Conservation (phyloP, 768 basidiomycete species). For the Macrocybe gigantea region DNA sequence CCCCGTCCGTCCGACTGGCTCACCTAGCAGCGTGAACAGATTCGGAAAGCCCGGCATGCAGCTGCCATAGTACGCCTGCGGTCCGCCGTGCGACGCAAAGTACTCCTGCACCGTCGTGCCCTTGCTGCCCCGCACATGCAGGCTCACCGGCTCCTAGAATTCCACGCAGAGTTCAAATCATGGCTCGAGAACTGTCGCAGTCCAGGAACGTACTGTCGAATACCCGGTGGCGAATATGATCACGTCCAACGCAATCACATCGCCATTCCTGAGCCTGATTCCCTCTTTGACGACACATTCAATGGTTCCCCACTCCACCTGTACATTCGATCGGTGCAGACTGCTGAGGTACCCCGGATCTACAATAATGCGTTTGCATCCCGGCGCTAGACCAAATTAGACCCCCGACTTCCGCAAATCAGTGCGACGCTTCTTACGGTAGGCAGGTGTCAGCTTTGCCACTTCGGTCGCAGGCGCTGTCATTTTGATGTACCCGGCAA, state of each 20-base stretch:
- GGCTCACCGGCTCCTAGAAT: conserved; percentile 27
- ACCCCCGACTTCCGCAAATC: not conserved
- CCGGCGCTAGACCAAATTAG: conserved; percentile 32
- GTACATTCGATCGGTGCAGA: conserved; percentile 48
- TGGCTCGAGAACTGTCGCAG: not conserved
- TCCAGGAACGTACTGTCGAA: conserved; percentile 22
- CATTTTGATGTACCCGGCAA: conserved; percentile 39
- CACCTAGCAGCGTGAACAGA: conserved; percentile 42
- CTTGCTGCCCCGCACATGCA: conserved; percentile 35
- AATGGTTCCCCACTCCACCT: conserved; percentile 41
- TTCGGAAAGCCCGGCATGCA: conserved; percentile 55
- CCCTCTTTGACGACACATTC: conserved; percentile 44
- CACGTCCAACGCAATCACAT: conserved; percentile 47
- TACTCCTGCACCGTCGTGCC: conserved; percentile 39
- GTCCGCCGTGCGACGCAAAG: conserved; percentile 40
- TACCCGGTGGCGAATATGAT: conserved; percentile 56
- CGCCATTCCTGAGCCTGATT: conserved; percentile 41
- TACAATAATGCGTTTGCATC: conserved; percentile 60
- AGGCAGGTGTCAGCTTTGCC: conserved; percentile 42
- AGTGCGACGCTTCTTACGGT: conserved; percentile 29
- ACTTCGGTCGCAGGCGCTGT: conserved; percentile 44
- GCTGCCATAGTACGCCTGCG: conserved; percentile 48
- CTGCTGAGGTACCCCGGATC: conserved; percentile 54
- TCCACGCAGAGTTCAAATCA: not conserved
- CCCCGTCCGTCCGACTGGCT: not conserved